These are phyloP conservation scores for Pythium aquatile DNA, from an alignment of 352 stramenopile species.

Conservation along the genomic window DNA sequence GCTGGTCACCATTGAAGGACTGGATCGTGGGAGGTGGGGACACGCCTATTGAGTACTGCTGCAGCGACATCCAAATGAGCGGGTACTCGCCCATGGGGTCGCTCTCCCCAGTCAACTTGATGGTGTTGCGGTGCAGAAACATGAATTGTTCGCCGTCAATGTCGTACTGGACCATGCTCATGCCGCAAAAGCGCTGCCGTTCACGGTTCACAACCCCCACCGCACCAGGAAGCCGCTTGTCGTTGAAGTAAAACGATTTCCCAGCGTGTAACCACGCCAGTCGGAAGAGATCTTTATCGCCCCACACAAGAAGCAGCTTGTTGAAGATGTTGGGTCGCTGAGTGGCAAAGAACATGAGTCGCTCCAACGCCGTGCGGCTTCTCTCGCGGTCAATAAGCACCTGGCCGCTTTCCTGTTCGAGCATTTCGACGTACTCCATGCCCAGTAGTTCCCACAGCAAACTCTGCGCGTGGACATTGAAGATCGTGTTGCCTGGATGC, in stretches of 20 bases:
- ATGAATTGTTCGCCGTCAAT: slow-evolving; percentile 15
- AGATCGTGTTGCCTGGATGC: slow-evolving; percentile 37
- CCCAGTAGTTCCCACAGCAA: slow-evolving; percentile 33
- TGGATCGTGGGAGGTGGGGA: slow-evolving; percentile 39
- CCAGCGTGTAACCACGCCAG: slow-evolving; percentile 26
- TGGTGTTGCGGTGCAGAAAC: slow-evolving; percentile 37
- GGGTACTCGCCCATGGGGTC: slow-evolving; percentile 20
- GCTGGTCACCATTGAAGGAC: slow-evolving; percentile 52
- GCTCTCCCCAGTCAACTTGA: slow-evolving; percentile 52
- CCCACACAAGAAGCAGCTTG: slow-evolving; percentile 32
- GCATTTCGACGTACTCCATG: slow-evolving; percentile 30
- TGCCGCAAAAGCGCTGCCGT: slow-evolving; percentile 27
- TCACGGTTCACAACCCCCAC: slow-evolving; percentile 25
- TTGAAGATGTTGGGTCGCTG: slow-evolving; percentile 23
- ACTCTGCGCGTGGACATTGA: slow-evolving; percentile 35
- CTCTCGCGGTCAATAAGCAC: slow-evolving; percentile 25
- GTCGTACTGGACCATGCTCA: slow-evolving; percentile 38
- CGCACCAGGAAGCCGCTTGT: slow-evolving; percentile 21
- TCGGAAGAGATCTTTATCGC: slow-evolving; percentile 36
- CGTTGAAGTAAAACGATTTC: slow-evolving; percentile 26
- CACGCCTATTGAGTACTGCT: slow-evolving; percentile 33
- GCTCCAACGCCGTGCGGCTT: slow-evolving; percentile 17
- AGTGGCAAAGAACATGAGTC: slow-evolving; percentile 27
- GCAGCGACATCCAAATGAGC: slow-evolving; percentile 44
- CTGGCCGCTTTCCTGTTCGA: slow-evolving; percentile 37